These are phyloP conservation scores for Chrysosporium keratinophilum DNA, from an alignment of 2,329 filamentous ascomycete genomes.

Conservation along the genomic window DNA sequence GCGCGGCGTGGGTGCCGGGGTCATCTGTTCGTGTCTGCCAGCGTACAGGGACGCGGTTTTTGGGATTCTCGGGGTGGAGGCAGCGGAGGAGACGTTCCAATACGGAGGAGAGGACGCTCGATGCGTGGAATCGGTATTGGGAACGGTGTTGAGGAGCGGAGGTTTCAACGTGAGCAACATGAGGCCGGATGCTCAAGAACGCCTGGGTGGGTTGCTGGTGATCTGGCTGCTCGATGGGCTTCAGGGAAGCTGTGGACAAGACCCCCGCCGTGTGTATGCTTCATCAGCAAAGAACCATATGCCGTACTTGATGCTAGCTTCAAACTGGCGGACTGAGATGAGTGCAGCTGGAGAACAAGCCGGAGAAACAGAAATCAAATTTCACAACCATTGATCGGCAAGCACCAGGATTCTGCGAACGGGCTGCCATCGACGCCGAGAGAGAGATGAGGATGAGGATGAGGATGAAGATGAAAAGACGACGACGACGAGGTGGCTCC, in stretches of 20 bases:
- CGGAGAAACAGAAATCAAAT: no score
- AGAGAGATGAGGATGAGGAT: not conserved
- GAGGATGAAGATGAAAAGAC: not conserved
- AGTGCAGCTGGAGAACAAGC: no score
- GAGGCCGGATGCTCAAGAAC: constrained; percentile 1
- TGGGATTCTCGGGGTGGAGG: constrained; percentile 22
- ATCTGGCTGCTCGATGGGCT: not conserved
- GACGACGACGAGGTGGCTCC: no score
- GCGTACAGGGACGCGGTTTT: constrained; percentile 7
- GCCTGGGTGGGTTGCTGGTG: not conserved
- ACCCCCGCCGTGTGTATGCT: no score
- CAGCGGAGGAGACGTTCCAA: constrained; percentile 24
- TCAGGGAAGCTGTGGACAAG: not conserved
- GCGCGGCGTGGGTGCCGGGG: constrained; percentile 15
- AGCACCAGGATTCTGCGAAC: no score
- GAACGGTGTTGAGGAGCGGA: constrained; percentile 38
- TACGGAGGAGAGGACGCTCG: constrained; percentile 29
- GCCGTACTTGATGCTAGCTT: no score
- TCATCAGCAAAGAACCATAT: no score
- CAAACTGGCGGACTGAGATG: no score
- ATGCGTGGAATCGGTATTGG: constrained; percentile 40
- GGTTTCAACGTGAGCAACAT: constrained; percentile 47
- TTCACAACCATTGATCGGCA: no score
- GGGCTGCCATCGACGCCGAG: not conserved
- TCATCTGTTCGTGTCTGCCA: not conserved